Percentiles rank a stretch among this genome's conserved stretches.
These are phyloP conservation scores for Stropharia rugosoannulata DNA, from an alignment of 768 basidiomycete genomes.

Conservation along the genomic window DNA sequence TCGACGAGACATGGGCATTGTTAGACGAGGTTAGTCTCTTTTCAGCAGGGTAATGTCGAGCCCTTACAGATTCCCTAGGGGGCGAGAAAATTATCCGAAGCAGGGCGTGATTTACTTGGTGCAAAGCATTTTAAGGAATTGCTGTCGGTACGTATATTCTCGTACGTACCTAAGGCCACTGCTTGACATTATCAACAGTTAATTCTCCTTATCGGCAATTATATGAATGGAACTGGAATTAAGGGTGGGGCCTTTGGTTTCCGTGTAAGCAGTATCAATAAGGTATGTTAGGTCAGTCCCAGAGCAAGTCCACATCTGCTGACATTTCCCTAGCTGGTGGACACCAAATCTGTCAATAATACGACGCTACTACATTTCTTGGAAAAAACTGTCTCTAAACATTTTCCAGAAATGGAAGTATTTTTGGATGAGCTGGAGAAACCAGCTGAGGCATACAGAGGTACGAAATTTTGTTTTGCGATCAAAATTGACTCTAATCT, in stretches of 20 bases:
- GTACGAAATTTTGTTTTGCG: constrained; percentile 37
- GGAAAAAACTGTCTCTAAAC: constrained; percentile 82
- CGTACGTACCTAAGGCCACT: not conserved
- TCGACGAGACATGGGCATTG: constrained; percentile 81
- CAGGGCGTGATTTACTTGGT: constrained; percentile 73
- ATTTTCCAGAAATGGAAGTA: constrained; percentile 83
- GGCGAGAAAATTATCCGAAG: constrained; percentile 77
- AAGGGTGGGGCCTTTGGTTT: constrained; percentile 98
- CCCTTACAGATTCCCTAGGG: constrained; percentile 44
- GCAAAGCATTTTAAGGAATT: constrained; percentile 91
- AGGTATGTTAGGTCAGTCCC: constrained; percentile 44
- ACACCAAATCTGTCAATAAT: constrained; percentile 95
- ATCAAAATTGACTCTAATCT: not conserved
- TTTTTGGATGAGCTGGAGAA: constrained; percentile 89
- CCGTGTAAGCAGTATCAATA: constrained; percentile 96
- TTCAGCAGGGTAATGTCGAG: not conserved
- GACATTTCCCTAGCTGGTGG: constrained; percentile 66
- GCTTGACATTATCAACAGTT: constrained; percentile 41
- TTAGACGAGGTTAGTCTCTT: constrained; percentile 67
- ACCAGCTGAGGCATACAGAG: constrained; percentile 91
- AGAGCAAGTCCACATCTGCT: not conserved
- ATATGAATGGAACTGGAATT: constrained; percentile 95
- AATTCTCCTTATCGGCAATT: constrained; percentile 94
- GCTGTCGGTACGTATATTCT: constrained; percentile 60
- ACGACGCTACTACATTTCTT: constrained; percentile 94